Percentiles rank a stretch among this genome's conserved stretches.
Evolutionary conservation across 148 eudicot genomes (phyloP).

Genomic region (Arbutus unedo): DNA sequence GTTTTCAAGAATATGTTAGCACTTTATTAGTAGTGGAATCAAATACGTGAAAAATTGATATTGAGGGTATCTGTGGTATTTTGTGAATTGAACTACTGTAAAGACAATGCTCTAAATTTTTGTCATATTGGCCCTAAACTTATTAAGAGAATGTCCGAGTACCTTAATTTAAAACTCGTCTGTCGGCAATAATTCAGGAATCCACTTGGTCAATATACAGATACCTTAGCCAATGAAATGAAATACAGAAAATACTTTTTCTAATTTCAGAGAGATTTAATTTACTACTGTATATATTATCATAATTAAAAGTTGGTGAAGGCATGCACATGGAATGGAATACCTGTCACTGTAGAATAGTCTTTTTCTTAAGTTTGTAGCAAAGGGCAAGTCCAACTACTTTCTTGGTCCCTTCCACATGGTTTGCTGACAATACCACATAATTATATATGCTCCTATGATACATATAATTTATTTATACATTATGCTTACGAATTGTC

Average conservation of each 20-base stretch:
- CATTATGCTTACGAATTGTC: neutral
- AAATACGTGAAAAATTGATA: no score
- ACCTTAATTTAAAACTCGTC: neutral
- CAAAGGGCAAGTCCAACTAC: neutral
- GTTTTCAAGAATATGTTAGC: no score
- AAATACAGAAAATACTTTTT: neutral
- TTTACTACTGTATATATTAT: neutral
- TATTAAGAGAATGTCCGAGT: neutral
- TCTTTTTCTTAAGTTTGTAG: neutral
- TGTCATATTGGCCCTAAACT: neutral
- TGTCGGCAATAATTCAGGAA: neutral
- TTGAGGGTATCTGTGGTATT: no score
- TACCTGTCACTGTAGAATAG: neutral
- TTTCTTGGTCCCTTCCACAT: neutral
- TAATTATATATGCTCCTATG: neutral
- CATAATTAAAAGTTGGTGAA: neutral
- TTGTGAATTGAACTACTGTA: no score
- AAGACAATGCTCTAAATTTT: no score
- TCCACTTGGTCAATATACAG: neutral
- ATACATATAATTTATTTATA: neutral
- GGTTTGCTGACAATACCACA: constrained; percentile 5
- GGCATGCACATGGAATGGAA: neutral
- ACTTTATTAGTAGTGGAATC: no score
- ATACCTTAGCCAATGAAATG: neutral
- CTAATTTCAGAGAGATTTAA: neutral